Percentiles rank a stretch among this genome's conserved stretches.
These are phyloP conservation scores for Penicillium rolfsii DNA, from an alignment of 2,329 filamentous ascomycete genomes.

Conservation along the genomic window DNA sequence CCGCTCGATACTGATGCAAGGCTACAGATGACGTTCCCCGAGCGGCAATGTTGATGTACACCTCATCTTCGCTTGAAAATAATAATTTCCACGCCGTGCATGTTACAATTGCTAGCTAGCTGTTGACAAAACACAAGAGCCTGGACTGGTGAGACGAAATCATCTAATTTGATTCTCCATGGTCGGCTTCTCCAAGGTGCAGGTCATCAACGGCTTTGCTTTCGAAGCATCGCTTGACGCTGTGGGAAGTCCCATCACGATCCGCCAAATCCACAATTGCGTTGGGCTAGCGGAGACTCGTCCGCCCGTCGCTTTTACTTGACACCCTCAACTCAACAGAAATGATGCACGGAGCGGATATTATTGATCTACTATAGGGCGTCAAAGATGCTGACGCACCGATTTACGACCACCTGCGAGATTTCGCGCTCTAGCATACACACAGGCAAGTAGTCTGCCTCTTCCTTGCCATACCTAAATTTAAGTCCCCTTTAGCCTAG, in stretches of 20 bases:
- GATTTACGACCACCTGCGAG: neutral
- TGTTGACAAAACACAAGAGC: neutral
- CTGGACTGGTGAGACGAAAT: neutral
- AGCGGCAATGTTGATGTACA: neutral
- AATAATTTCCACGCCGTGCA: neutral
- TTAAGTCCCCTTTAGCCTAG: neutral
- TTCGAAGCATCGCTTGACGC: neutral
- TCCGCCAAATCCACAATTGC: neutral
- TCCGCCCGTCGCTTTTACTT: neutral
- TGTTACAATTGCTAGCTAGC: neutral
- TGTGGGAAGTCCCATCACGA: neutral
- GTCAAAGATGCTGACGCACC: neutral
- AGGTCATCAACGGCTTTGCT: neutral
- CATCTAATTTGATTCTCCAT: neutral
- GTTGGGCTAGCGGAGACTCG: neutral
- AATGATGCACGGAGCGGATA: neutral
- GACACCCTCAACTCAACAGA: neutral
- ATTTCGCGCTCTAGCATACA: neutral
- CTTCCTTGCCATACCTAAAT: neutral
- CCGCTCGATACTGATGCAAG: neutral
- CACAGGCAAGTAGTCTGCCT: neutral
- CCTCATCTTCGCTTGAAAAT: neutral
- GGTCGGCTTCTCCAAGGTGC: neutral
- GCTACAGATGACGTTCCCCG: neutral
- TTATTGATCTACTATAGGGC: neutral